Percentiles rank a stretch among this genome's conserved stretches.
These are phyloP conservation scores for Flueggea neowawraea DNA, from an alignment of 441 rosid genomes.

Conservation along the genomic window DNA sequence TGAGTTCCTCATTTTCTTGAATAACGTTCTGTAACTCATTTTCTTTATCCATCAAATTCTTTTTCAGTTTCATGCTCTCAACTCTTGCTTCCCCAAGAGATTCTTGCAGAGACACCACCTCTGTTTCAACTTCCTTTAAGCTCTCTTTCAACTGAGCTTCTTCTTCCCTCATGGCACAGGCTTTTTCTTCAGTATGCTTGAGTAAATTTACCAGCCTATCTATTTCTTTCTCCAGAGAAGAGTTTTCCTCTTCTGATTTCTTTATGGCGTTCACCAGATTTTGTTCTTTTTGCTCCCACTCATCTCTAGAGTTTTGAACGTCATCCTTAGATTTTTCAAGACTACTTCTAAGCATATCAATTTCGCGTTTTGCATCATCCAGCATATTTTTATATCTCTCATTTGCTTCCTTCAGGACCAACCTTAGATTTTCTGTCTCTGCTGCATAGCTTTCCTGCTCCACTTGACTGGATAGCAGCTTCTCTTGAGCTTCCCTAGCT, in stretches of 20 bases:
- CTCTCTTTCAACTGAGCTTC: slow-evolving; percentile 62
- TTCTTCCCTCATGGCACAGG: slow-evolving; percentile 51
- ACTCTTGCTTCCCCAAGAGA: slow-evolving; percentile 55
- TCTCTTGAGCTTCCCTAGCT: slow-evolving; percentile 72
- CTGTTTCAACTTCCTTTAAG: slow-evolving; percentile 68
- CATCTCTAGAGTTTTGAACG: slow-evolving; percentile 38
- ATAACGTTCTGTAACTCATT: slow-evolving; percentile 56
- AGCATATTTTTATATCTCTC: slow-evolving; percentile 64
- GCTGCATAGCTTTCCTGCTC: slow-evolving; percentile 57
- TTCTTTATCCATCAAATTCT: slow-evolving; percentile 67
- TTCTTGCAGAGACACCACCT: slow-evolving; percentile 65
- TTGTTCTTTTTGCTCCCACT: slow-evolving; percentile 72
- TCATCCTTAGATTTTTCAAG: slow-evolving; percentile 49
- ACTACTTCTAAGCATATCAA: slow-evolving; percentile 36
- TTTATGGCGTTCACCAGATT: slow-evolving; percentile 41
- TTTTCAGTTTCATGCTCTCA: slow-evolving; percentile 68
- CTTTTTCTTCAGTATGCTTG: slow-evolving; percentile 58
- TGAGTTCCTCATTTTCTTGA: slow-evolving; percentile 66
- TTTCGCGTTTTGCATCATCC: slow-evolving; percentile 59
- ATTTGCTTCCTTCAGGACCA: slow-evolving; percentile 64
- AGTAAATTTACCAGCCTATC: slow-evolving; percentile 55
- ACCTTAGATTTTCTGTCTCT: slow-evolving; percentile 56
- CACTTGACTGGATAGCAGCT: slow-evolving; percentile 47
- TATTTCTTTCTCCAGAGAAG: slow-evolving; percentile 46
- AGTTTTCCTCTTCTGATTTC: slow-evolving; percentile 57